Conservation (phyloP, 257 asterid species). For the Plectranthus barbatus region DNA sequence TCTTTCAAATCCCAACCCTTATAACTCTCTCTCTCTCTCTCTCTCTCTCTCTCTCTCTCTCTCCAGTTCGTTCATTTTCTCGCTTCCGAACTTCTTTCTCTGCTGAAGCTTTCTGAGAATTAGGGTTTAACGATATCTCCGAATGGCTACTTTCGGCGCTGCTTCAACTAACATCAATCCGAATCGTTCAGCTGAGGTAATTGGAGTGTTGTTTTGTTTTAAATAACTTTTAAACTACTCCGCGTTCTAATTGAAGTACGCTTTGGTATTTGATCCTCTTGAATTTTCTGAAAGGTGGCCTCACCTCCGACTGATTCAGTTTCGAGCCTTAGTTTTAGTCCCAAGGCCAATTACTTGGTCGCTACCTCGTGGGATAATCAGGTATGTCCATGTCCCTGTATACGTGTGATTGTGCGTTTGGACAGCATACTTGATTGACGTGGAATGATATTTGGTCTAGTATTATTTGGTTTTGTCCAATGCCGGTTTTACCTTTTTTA, state of each 20-base stretch:
- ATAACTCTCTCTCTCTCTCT: no score
- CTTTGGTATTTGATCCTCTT: not conserved
- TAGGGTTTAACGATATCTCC: constrained; percentile 20
- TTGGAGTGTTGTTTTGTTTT: not conserved
- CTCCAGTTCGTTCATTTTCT: no score
- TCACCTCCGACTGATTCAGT: constrained; percentile 84
- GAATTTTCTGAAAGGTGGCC: constrained; percentile 32
- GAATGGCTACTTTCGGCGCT: constrained; percentile 67
- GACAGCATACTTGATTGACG: not conserved
- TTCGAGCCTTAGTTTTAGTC: constrained; percentile 82
- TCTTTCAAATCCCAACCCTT: no score
- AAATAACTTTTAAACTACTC: not conserved
- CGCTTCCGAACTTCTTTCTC: not conserved
- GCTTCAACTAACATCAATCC: constrained; percentile 49
- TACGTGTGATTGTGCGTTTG: not conserved
- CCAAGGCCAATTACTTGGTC: constrained; percentile 67
- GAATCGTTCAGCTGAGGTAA: constrained; percentile 75
- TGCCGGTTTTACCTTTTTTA: not conserved
- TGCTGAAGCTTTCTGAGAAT: not conserved
- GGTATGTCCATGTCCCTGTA: constrained; percentile 26
- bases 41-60: no score
- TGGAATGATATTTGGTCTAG: not conserved
- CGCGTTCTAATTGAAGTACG: not conserved
- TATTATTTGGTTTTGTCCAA: no score
- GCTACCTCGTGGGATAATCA: constrained; percentile 98